Evolutionary conservation across 805 yeast genomes (phyloP), one percentile per base, ranked within the genome.

Genomic region (Suhomyces sp.): DNA sequence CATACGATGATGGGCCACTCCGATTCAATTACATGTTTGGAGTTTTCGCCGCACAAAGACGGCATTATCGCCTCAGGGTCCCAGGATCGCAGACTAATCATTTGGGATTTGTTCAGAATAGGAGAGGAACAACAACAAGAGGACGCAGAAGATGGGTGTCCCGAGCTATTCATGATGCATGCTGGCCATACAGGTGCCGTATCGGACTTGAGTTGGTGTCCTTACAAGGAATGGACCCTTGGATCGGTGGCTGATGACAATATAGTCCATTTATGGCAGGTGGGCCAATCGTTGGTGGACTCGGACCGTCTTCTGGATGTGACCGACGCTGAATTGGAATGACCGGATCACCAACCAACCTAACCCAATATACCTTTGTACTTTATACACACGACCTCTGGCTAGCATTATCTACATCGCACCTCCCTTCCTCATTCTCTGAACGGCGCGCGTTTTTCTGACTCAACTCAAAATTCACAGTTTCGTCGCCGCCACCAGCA

Each of bases 111-210:
- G 53, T 73, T 76, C 46, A 84, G 82, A 59, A 86, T 90, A 36
- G 97, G 97, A 4, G 88, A 85, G 57, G 96, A 90, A 63, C 96
- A 89, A 67, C 79, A 78, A 12, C 91, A 84, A 59, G 97, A 90
- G 59, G 97, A 90, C 64, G 88, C 90, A 29, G 96, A 88, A 58
- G 97, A 90, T 62, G 97, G 96, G 40, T 87, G 87, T 26, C 93
- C 96, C 4, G 97, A 90, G 67, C 70, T 90, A 35, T 74, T 90
- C 60, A 87, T 90, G 91, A 87, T 90, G 86, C 97, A 90, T 65
- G 96, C 96, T 38, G 97, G 97, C 19, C 96, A 90, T 64, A 85
- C 91, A 17, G 86, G 90, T 15, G 77, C 86, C 5, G 85, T 88
- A 15, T 84, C 85, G 44, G 96, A 88, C 65, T 75, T 88, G 58